Conservation (phyloP, 495 filamentous ascomycete genomes). For the Neurospora sp. region DNA sequence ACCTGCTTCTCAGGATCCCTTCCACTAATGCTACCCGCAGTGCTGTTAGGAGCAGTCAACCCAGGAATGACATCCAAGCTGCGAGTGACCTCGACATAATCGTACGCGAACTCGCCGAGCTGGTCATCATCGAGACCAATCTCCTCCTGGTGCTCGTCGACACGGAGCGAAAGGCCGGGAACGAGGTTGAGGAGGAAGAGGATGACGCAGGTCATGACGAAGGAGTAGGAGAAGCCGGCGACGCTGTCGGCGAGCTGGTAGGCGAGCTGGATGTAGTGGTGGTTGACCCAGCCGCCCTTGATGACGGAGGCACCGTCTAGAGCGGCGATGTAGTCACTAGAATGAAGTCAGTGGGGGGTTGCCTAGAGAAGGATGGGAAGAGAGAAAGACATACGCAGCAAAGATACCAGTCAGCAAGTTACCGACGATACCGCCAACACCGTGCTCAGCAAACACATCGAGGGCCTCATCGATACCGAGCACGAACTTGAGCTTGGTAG, state of each 20-base stretch:
- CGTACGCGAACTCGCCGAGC: constrained; percentile 97
- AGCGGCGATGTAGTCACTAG: constrained; percentile 69
- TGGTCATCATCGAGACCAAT: constrained; percentile 91
- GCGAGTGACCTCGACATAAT: constrained; percentile 89
- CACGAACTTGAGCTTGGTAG: constrained; percentile 92
- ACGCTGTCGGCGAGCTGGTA: constrained; percentile 88
- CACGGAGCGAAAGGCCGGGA: constrained; percentile 75
- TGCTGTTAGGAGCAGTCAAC: constrained; percentile 9
- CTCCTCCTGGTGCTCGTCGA: constrained; percentile 76
- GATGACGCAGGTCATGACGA: constrained; percentile 80
- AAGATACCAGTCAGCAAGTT: constrained; percentile 90
- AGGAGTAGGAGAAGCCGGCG: constrained; percentile 82
- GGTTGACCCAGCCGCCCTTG: constrained; percentile 81
- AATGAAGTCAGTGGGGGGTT: background rate
- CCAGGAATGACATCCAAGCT: constrained; percentile 43
- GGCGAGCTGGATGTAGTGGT: constrained; percentile 80
- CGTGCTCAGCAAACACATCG: constrained; percentile 94
- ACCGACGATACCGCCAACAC: constrained; percentile 77
- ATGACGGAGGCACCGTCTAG: constrained; percentile 70
- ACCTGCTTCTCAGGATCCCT: constrained; percentile 12
- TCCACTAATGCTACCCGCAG: constrained; percentile 16
- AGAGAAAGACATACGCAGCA: constrained; percentile 47
- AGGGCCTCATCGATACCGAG: constrained; percentile 81
- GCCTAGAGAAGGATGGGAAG: background rate
- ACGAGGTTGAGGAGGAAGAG: constrained; percentile 84